Percentiles rank a stretch among this genome's conserved stretches.
These are phyloP conservation scores for Candida boidinii DNA, from an alignment of 805 yeast genomes.

Conservation along the genomic window DNA sequence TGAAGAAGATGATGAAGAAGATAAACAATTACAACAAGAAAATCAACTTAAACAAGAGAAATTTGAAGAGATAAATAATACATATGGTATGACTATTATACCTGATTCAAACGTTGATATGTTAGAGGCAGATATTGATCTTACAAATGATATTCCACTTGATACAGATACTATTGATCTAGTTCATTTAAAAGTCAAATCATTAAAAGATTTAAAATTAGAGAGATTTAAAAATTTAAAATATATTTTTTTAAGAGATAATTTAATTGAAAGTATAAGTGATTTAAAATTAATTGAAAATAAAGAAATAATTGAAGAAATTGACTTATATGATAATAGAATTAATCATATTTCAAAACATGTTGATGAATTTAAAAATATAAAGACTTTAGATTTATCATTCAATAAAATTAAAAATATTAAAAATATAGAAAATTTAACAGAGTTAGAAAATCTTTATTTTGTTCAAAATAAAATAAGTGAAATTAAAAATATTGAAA, in stretches of 20 bases:
- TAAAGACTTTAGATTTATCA: constrained; percentile 67
- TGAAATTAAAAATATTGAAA: constrained; percentile 59
- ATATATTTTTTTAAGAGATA: constrained; percentile 71
- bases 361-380: constrained; percentile 46
- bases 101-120: constrained; percentile 39
- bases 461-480: constrained; percentile 84
- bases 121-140: constrained; percentile 61
- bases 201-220: constrained; percentile 54
- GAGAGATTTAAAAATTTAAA: constrained; percentile 48
- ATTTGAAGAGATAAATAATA: constrained; percentile 13
- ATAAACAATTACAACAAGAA: constrained; percentile 1
- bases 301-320: constrained; percentile 51
- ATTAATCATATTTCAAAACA: constrained; percentile 77
- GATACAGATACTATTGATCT: constrained; percentile 57
- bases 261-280: constrained; percentile 64
- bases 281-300: constrained; percentile 53
- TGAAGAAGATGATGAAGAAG: constrained; percentile 7
- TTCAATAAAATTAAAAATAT: constrained; percentile 85
- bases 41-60: constrained; percentile 4
- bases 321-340: constrained; percentile 89
- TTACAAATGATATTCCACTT: constrained; percentile 46
- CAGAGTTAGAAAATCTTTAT: constrained; percentile 57
- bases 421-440: constrained; percentile 62
- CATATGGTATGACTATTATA: constrained; percentile 21
- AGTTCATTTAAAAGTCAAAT: constrained; percentile 59